Evolutionary conservation across 1,284 basidiomycete species (phyloP), one percentile per base, ranked within the genome.

Genomic region (Amylostereum areolatum): DNA sequence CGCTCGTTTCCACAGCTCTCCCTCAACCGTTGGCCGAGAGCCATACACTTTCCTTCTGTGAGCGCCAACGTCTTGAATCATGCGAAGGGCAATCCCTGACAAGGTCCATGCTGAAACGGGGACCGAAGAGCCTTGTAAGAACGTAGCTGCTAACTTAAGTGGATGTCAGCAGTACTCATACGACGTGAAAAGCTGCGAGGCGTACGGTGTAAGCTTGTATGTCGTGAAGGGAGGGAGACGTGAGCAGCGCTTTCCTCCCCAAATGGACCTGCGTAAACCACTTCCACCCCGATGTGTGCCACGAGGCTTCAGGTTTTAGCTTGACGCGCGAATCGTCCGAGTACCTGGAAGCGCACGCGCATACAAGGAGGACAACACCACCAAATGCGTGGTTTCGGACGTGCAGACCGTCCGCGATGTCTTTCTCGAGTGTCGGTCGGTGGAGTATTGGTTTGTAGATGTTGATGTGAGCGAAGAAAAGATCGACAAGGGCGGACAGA

Each of bases 361-460:
- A 90, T 0, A 92, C 79, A 35, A 89, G 68, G 30, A 92, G 66
- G 40, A 89, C 77, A 3, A 83, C 78, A 18, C 77, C 76, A 10
- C 78, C 84, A 63, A 92, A 91, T 12, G 76, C 68, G 5, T 70
- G 47, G 59, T 89, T 80, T 7, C 63, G 71, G 11, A 70, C 63
- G 62, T 90, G 82, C 18, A 83, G 61, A 3, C 76, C 74, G 10
- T 78, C 72, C n/a, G 64, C 62, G 40, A 87, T 67, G 39, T 75
- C 71, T 25, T 69, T 66, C 53, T 87, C 77, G 57, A 94, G 91
- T 29, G 80, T 82, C 4, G 81, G 80, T 0, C 81, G 78, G 61
- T 94, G 91, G 3, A 95, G 68, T 12, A 94, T 68, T 5, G 89
- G 88, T 31, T 79, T 66, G 55, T 80, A 74, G 2, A 64, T 59